Evolutionary conservation across 2,329 filamentous ascomycete genomes (phyloP).

Genomic region (Harringtonia aguacate): DNA sequence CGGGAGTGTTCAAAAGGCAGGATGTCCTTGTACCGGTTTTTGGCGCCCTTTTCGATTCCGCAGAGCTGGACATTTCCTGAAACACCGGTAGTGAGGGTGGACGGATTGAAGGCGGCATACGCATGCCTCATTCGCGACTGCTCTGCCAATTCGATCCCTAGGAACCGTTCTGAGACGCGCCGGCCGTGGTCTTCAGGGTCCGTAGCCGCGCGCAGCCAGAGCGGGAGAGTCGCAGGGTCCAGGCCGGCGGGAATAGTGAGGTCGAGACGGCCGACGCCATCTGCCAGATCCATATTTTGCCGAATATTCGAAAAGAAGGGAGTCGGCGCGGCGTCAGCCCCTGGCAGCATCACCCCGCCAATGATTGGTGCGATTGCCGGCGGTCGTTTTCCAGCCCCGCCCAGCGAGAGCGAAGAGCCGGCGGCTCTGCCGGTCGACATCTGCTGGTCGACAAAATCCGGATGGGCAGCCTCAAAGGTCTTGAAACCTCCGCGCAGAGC

Average conservation of each 20-base stretch:
- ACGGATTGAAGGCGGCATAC: conserved; percentile 38
- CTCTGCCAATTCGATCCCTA: conserved; percentile 74
- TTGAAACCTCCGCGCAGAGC: conserved; percentile 77
- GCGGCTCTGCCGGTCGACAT: conserved; percentile 21
- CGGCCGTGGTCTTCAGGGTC: conserved; percentile 64
- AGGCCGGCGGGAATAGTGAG: conserved; percentile 35
- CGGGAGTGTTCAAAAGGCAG: conserved; percentile 90
- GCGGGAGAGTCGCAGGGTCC: conserved; percentile 47
- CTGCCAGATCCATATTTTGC: conserved; percentile 90
- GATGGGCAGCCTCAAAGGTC: conserved; percentile 57
- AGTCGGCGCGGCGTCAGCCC: conserved; percentile 56
- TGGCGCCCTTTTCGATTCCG: conserved; percentile 86
- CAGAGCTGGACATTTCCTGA: conserved; percentile 57
- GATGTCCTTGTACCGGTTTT: conserved; percentile 97
- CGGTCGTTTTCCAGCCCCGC: conserved; percentile 31
- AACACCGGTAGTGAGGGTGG: conserved; percentile 18
- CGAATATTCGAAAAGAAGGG: conserved; percentile 95
- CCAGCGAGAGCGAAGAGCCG: conserved; percentile 38
- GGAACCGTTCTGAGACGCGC: conserved; percentile 69
- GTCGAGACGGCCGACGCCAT: conserved; percentile 80
- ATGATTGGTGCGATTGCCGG: conserved; percentile 61
- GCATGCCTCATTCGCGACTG: conserved; percentile 87
- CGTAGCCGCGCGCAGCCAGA: conserved; percentile 65
- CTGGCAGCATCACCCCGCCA: conserved; percentile 77
- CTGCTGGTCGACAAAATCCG: conserved; percentile 49